Evolutionary conservation across 2,329 filamentous ascomycete species (phyloP).

Genomic region (Trichothecium sympodiale): DNA sequence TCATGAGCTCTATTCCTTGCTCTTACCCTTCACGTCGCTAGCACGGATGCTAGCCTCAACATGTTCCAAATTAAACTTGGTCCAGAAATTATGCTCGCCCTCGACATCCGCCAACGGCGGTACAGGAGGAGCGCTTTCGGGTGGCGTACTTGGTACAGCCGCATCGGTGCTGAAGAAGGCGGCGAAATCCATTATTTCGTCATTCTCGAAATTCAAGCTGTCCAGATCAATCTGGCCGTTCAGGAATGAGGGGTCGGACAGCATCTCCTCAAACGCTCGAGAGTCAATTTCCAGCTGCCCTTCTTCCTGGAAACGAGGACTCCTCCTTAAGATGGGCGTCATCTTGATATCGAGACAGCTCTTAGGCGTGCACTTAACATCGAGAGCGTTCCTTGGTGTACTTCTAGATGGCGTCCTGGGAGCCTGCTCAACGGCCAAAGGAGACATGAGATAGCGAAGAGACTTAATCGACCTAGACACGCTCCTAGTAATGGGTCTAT

Average conservation of each 20-base stretch:
- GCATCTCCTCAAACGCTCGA: slow-evolving; percentile 50
- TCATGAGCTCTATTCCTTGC: neutral
- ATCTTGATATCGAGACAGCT: slow-evolving; percentile 33
- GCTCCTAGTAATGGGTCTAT: slow-evolving; percentile 50
- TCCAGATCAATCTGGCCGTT: slow-evolving; percentile 32
- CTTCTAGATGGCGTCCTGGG: slow-evolving; percentile 38
- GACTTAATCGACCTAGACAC: slow-evolving; percentile 46
- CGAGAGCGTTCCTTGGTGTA: slow-evolving; percentile 22
- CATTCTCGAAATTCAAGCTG: slow-evolving; percentile 24
- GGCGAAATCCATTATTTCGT: slow-evolving; percentile 32
- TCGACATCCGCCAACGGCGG: too few relatives aligned
- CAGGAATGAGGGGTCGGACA: slow-evolving; percentile 43
- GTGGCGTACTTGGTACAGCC: slow-evolving; percentile 37
- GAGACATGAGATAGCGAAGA: slow-evolving; percentile 30
- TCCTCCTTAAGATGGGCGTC: slow-evolving; percentile 13
- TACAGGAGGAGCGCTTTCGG: slow-evolving; percentile 12
- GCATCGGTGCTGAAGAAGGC: slow-evolving; percentile 35
- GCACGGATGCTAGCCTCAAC: too few relatives aligned
- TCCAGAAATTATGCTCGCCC: too few relatives aligned
- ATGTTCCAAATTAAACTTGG: too few relatives aligned
- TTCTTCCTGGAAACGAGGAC: too few relatives aligned
- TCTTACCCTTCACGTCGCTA: too few relatives aligned
- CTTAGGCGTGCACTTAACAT: slow-evolving; percentile 8
- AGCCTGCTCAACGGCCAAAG: slow-evolving; percentile 21
- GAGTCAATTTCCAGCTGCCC: too few relatives aligned